Conservation (phyloP, 2,329 filamentous ascomycete species). For the Penicillium sp. region DNA sequence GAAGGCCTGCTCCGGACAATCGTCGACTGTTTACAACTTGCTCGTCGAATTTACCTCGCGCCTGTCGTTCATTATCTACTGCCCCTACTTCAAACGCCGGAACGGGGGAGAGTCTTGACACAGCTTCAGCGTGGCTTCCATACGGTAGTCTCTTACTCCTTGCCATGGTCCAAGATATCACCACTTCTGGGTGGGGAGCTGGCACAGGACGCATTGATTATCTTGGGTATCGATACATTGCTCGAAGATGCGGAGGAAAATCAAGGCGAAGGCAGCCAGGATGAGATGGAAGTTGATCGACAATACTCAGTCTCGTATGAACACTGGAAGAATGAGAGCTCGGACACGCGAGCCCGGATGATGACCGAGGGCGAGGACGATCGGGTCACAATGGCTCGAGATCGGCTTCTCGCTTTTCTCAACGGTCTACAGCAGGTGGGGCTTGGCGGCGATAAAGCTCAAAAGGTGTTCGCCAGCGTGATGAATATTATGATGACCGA, state of each 20-base stretch:
- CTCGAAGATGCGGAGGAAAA: constrained; percentile 29
- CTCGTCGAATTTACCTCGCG: constrained; percentile 46
- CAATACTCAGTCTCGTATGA: constrained; percentile 45
- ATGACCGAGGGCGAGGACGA: constrained; percentile 43
- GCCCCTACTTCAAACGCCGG: constrained; percentile 34
- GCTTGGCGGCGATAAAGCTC: constrained; percentile 60
- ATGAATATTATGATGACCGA: constrained; percentile 64
- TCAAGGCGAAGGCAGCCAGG: constrained; percentile 30
- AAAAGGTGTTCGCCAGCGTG: constrained; percentile 64
- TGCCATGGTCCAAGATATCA: constrained; percentile 51
- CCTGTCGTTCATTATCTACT: constrained; percentile 45
- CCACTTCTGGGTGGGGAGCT: constrained; percentile 53
- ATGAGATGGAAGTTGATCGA: constrained; percentile 48
- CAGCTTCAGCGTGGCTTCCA: constrained; percentile 54
- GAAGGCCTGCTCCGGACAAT: constrained; percentile 39
- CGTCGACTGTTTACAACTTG: constrained; percentile 44
- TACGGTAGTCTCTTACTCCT: constrained; percentile 55
- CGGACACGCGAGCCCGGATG: constrained; percentile 36
- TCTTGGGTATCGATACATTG: constrained; percentile 49
- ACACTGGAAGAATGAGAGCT: constrained; percentile 43
- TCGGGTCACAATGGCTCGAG: constrained; percentile 39
- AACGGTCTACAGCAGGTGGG: constrained; percentile 59
- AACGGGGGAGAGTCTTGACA: constrained; percentile 38
- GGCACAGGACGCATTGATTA: constrained; percentile 50
- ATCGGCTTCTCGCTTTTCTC: constrained; percentile 49